Evolutionary conservation across 306 rosid genomes (phyloP).

Genomic region (Sphenostylis stenocarpa): DNA sequence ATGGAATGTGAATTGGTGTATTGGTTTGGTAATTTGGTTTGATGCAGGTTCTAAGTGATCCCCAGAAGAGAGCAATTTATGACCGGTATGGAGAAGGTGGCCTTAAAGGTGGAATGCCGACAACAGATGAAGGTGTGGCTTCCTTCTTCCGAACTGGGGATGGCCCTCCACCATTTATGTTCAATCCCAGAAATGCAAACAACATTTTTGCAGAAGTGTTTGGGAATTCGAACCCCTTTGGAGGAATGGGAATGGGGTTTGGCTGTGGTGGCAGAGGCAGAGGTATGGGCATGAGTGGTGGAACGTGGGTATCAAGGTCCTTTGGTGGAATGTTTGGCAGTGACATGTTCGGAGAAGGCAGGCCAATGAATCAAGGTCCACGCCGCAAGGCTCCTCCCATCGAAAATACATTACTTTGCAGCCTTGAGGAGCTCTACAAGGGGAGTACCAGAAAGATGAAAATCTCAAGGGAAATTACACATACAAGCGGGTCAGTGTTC

Average conservation of each 20-base stretch:
- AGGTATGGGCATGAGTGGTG: slow-evolving; percentile 50
- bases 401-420: slow-evolving; percentile 68
- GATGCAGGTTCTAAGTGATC: slow-evolving; percentile 84
- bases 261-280: slow-evolving; percentile 33
- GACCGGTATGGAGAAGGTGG: slow-evolving; percentile 89
- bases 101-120: slow-evolving; percentile 69
- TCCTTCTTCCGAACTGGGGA: slow-evolving; percentile 71
- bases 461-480: slow-evolving; percentile 72
- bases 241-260: slow-evolving; percentile 82
- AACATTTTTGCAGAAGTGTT: slow-evolving; percentile 77
- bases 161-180: slow-evolving; percentile 68
- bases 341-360: slow-evolving; percentile 62
- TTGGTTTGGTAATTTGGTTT: slow-evolving; percentile 21
- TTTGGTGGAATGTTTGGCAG: slow-evolving; percentile 79
- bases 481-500: slow-evolving; percentile 73
- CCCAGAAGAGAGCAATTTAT: slow-evolving; percentile 83
- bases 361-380: slow-evolving; percentile 62
- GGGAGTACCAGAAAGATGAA: slow-evolving; percentile 93
- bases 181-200: slow-evolving; percentile 81
- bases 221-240: slow-evolving; percentile 71
- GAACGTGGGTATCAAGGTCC: slow-evolving; percentile 54
- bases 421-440: slow-evolving; percentile 87
- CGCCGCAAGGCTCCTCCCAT: slow-evolving; percentile 72
- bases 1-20: slow-evolving; percentile 9
- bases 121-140: slow-evolving; percentile 62